phyloP scores from a whole-genome alignment of 2,329 filamentous ascomycete species.

The Exserohilum rostratum region DNA sequence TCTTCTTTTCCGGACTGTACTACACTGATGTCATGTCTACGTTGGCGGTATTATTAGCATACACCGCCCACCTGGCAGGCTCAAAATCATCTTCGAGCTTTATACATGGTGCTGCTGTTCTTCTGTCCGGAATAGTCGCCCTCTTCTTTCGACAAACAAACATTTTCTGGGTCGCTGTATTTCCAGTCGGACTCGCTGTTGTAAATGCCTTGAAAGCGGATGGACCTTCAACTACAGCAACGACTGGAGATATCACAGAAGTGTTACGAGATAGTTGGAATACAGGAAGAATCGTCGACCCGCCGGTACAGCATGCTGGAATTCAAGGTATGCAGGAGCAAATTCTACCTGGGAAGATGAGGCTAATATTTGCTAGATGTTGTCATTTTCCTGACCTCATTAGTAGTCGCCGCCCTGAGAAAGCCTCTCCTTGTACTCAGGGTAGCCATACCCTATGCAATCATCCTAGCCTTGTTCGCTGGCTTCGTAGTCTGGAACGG shows the following conservation, averaged over 20 bases:
- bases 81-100: constrained; percentile 17
- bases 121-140: constrained; percentile 67
- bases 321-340: constrained; percentile 25
- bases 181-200: constrained; percentile 65
- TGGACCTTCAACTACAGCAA: background rate
- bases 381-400: constrained; percentile 59
- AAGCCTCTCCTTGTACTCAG: constrained; percentile 50
- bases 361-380: constrained; percentile 29
- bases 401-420: constrained; percentile 63
- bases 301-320: constrained; percentile 27
- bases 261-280: constrained; percentile 30
- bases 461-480: constrained; percentile 70
- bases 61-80: constrained; percentile 57
- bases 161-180: constrained; percentile 90
- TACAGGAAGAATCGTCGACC: constrained; percentile 31
- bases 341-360: too few relatives aligned
- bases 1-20: constrained; percentile 95
- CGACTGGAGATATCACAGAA: background rate
- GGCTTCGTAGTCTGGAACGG: constrained; percentile 85
- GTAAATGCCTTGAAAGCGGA: constrained; percentile 35
- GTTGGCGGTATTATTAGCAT: constrained; percentile 72
- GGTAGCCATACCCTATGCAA: constrained; percentile 59
- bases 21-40: constrained; percentile 93
- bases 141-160: constrained; percentile 91
- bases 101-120: constrained; percentile 17